Base-by-base conservation (phyloP, 805 yeast species). In the Yarrowia sp. region DNA sequence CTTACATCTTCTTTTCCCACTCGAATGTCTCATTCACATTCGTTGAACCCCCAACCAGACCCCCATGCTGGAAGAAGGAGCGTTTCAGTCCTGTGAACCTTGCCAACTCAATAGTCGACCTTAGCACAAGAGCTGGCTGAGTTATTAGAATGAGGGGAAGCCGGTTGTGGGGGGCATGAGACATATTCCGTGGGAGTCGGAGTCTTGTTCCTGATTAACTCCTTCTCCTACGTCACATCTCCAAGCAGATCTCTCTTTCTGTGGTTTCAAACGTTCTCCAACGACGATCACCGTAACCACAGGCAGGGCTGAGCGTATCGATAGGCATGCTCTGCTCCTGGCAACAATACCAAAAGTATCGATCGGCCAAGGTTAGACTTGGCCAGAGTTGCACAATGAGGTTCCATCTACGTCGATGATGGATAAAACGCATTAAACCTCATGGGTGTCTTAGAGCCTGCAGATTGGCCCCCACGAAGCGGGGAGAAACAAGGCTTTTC, bases 401-500 rank as follows among this genome's bases (percentile, higher is more conserved):
- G 53, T 48, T 22, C 16, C 16, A 48, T 4, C 41, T 5, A 16
- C 15, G 53, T 4, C 41, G 14, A 16, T 32, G 53, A 48, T 49
- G 10, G 32, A 38, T 38, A 38, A 10, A 52, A 35, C 19, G 22
- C 32, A 36, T 38, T 16, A 36, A 52, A 52, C 58, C 58, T 52
- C 58, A 52, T 36, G 58, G 26, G 35, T 22, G 35, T 38, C 43
- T 52, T 19, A 15, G 15, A 36, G 58, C 43, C 32, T 38, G 58
- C 59, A 40, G 19, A 40, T 35, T 53, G 59, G 59, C 59, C 59
- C 59, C 59, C 59, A 53, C 59, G 19, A 5, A 32, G 42, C 12
- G 36, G 43, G 59, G 45, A 14, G 14, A 53, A 38, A 12, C 45
- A 38, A 53, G 59, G 59, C 59, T 53, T 53, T 14, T 22, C 59